A percentile compares a stretch with the other conserved stretches of the same genome.
These are phyloP conservation scores for Tetragonia tetragonoides DNA, from an alignment of 148 eudicot species.

Conservation along the genomic window DNA sequence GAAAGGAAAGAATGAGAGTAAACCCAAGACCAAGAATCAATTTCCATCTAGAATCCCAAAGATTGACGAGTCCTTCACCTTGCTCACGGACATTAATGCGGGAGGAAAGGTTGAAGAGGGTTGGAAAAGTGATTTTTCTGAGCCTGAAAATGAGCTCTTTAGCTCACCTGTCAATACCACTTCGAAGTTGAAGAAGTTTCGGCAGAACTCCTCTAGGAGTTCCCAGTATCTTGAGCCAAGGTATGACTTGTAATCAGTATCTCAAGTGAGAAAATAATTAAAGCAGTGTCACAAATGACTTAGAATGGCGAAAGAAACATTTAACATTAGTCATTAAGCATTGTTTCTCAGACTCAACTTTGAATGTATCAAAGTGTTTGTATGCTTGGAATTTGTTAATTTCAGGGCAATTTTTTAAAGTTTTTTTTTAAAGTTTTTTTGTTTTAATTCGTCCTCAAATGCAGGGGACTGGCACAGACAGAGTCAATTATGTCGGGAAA, in stretches of 20 bases:
- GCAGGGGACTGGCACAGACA: slow-evolving; percentile 49
- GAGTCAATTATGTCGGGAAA: slow-evolving; percentile 37
- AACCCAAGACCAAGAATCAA: slow-evolving; percentile 54
- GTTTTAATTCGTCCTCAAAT: neutral
- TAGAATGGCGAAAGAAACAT: no score
- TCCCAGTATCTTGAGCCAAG: slow-evolving; percentile 76
- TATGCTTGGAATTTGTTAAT: neutral
- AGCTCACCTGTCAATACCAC: slow-evolving; percentile 31
- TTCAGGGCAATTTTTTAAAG: neutral
- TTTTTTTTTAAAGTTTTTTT: neutral
- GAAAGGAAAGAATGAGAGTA: slow-evolving; percentile 59
- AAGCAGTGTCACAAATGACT: neutral
- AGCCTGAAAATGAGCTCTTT: slow-evolving; percentile 59
- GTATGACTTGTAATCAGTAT: slow-evolving; percentile 33
- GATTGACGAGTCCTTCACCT: slow-evolving; percentile 34
- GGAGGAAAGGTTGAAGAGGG: slow-evolving; percentile 47
- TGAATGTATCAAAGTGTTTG: no score
- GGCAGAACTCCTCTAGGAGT: slow-evolving; percentile 44
- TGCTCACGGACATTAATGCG: slow-evolving; percentile 33
- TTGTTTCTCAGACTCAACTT: no score
- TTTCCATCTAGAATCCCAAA: slow-evolving; percentile 38
- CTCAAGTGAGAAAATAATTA: neutral
- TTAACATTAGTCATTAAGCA: no score
- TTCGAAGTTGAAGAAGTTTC: slow-evolving; percentile 40
- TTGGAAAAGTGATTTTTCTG: slow-evolving; percentile 58